Conservation (phyloP, 371 early-diverging fungal genomes). For the Mortierella polycephala region DNA sequence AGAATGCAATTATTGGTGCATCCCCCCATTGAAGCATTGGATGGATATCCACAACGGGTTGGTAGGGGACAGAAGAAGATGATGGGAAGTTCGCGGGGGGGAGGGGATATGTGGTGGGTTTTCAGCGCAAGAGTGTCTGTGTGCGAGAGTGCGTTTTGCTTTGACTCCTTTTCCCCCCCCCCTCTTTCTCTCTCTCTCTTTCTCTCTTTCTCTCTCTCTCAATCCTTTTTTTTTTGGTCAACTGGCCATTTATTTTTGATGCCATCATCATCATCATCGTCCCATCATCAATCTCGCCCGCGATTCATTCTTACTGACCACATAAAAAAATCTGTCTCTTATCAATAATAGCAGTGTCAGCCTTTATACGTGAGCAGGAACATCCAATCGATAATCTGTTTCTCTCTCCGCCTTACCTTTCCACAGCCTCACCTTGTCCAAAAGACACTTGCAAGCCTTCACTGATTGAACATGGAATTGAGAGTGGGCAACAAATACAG, state of each 20-base stretch:
- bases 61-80: not conserved
- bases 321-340: too few species aligned
- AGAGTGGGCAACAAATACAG: constrained; percentile 90
- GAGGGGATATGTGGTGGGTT: not conserved
- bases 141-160: too few species aligned
- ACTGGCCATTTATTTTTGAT: not conserved
- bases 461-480: constrained; percentile 55
- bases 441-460: constrained; percentile 2
- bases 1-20: too few species aligned
- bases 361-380: too few species aligned
- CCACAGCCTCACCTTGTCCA: not conserved
- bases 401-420: not conserved
- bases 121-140: not conserved
- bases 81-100: not conserved
- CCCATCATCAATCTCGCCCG: not conserved
- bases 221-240: not conserved
- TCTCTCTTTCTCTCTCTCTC: not conserved
- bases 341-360: too few species aligned
- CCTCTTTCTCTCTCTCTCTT: constrained; percentile 2
- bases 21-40: not conserved
- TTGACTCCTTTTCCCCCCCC: not conserved
- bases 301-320: not conserved
- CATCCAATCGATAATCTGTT: not conserved
- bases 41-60: too few species aligned
- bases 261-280: not conserved